Evolutionary conservation across 768 basidiomycete genomes (phyloP).

Genomic region (Pulveroboletus sp.): DNA sequence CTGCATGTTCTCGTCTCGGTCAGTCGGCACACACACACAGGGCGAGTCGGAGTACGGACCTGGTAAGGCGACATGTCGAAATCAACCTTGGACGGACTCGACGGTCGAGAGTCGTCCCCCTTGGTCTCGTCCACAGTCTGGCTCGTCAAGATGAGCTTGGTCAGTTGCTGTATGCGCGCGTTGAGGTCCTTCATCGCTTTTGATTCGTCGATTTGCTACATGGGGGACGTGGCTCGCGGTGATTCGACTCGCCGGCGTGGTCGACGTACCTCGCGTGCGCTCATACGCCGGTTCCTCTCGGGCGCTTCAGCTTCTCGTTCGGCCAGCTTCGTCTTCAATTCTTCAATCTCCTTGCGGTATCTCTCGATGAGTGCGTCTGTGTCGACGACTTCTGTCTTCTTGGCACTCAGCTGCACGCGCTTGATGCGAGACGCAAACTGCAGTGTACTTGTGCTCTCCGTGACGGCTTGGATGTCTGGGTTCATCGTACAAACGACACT

Average conservation of each 20-base stretch:
- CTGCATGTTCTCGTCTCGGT: slow-evolving; percentile 34
- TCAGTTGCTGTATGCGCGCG: slow-evolving; percentile 73
- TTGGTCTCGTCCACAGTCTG: slow-evolving; percentile 70
- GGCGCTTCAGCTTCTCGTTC: slow-evolving; percentile 67
- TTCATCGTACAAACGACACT: slow-evolving; percentile 96
- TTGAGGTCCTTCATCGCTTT: slow-evolving; percentile 84
- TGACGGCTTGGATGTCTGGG: slow-evolving; percentile 71
- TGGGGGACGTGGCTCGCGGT: background rate
- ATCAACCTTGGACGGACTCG: slow-evolving; percentile 83
- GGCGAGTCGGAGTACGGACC: slow-evolving; percentile 34
- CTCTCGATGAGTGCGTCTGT: slow-evolving; percentile 91
- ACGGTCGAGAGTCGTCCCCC: slow-evolving; percentile 69
- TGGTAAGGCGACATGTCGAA: slow-evolving; percentile 88
- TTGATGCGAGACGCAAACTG: slow-evolving; percentile 91
- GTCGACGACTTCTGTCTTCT: slow-evolving; percentile 92
- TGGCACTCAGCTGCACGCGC: slow-evolving; percentile 80
- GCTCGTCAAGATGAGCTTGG: slow-evolving; percentile 81
- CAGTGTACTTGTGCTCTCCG: slow-evolving; percentile 85
- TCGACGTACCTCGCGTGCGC: slow-evolving; percentile 40
- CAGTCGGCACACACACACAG: background rate
- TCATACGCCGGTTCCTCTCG: slow-evolving; percentile 37
- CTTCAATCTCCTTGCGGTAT: slow-evolving; percentile 92
- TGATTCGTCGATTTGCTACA: slow-evolving; percentile 77
- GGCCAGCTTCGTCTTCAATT: slow-evolving; percentile 67
- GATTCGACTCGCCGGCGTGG: background rate